These are phyloP conservation scores for Cordyceps fumosorosea DNA, from an alignment of 2,329 filamentous ascomycete genomes.

Conservation along the genomic window DNA sequence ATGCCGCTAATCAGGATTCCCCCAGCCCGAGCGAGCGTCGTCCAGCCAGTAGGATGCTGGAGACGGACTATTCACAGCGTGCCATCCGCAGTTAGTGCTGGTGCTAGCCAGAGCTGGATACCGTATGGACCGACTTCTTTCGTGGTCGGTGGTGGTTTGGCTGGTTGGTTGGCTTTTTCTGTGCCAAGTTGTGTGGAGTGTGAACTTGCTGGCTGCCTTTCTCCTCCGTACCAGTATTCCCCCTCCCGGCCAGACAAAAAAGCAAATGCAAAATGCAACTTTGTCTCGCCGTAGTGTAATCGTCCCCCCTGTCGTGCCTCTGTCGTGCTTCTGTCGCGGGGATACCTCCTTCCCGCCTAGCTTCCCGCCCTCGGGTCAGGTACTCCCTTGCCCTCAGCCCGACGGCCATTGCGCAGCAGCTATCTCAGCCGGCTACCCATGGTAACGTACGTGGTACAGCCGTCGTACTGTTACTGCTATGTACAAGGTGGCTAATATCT, in stretches of 20 bases:
- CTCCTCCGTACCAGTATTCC: no score
- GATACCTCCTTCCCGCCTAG: not conserved
- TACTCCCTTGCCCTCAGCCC: not conserved
- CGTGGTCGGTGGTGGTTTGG: not conserved
- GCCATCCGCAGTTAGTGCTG: not conserved
- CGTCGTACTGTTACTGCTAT: not conserved
- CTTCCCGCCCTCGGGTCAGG: not conserved
- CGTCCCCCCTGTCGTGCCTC: not conserved
- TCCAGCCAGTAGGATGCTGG: conserved; percentile 3
- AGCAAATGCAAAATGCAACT: not conserved
- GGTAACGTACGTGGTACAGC: not conserved
- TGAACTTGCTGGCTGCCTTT: not conserved
- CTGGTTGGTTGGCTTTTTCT: not conserved
- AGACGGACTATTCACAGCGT: not conserved
- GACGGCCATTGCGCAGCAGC: not conserved
- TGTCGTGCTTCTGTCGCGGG: not conserved
- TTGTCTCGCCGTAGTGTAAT: not conserved
- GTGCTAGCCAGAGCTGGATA: not conserved
- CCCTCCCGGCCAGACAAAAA: not conserved
- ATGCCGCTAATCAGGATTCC: conserved; percentile 9
- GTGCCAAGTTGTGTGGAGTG: no score
- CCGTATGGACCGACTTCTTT: not conserved
- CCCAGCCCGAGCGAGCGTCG: conserved; percentile 4
- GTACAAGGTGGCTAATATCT: no score
- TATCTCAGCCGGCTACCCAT: not conserved